These are phyloP conservation scores for Ustilago esculenta DNA, from an alignment of 1,284 basidiomycete species.

Conservation along the genomic window DNA sequence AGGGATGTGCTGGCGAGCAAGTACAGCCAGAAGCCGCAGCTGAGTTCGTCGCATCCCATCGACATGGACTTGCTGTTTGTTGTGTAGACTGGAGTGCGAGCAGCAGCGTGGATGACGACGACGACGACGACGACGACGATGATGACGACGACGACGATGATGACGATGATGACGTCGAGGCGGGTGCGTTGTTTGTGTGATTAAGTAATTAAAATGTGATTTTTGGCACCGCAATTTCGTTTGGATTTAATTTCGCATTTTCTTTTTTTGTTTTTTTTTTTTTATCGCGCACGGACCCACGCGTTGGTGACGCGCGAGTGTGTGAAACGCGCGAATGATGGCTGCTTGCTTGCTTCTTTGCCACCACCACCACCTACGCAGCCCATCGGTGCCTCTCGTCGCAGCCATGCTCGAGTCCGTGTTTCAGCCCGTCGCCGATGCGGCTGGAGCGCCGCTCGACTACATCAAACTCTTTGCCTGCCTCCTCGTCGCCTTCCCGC, in stretches of 20 bases:
- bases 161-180: too few relatives aligned
- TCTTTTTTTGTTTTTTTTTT: background rate
- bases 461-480: constrained; percentile 72
- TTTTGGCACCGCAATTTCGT: background rate
- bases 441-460: constrained; percentile 77
- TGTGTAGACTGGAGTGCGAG: too few relatives aligned
- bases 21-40: constrained; percentile 65
- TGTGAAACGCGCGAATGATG: too few relatives aligned
- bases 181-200: too few relatives aligned
- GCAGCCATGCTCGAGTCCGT: constrained; percentile 38
- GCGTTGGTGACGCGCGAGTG: too few relatives aligned
- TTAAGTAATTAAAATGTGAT: too few relatives aligned
- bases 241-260: background rate
- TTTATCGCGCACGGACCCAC: too few relatives aligned
- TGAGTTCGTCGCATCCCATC: constrained; percentile 67
- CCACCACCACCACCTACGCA: constrained; percentile 4
- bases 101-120: too few relatives aligned
- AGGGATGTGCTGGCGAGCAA: constrained; percentile 59
- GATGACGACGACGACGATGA: too few relatives aligned
- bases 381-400: too few relatives aligned
- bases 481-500: constrained; percentile 59
- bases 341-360: background rate
- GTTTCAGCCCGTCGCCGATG: constrained; percentile 40
- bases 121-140: too few relatives aligned
- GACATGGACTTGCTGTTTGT: constrained; percentile 64